A percentile compares a stretch with the other conserved stretches of the same genome.
These are phyloP conservation scores for Flueggea neowawraea DNA, from an alignment of 441 rosid genomes.

Conservation along the genomic window DNA sequence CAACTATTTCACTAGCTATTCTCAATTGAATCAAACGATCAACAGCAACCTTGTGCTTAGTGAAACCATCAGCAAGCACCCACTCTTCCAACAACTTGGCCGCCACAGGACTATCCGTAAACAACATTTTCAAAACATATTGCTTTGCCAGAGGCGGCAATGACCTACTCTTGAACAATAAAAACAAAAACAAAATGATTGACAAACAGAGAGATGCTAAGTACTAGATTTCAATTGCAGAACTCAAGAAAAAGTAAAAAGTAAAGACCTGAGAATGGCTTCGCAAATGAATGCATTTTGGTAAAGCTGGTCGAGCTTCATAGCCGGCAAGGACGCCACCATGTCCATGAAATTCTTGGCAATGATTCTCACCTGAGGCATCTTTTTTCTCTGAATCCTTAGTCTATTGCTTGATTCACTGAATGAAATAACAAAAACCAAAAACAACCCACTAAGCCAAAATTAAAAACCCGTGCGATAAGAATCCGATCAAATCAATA, in stretches of 20 bases:
- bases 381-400: slow-evolving; percentile 16
- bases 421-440: too few species aligned
- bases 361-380: slow-evolving; percentile 88
- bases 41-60: slow-evolving; percentile 80
- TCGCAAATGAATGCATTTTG: slow-evolving; percentile 87
- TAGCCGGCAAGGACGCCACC: slow-evolving; percentile 88
- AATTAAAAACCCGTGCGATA: too few species aligned
- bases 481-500: too few species aligned
- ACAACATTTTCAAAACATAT: slow-evolving; percentile 74
- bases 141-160: slow-evolving; percentile 92
- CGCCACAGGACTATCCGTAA: slow-evolving; percentile 49
- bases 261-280: slow-evolving; percentile 79
- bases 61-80: slow-evolving; percentile 68
- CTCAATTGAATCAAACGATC: slow-evolving; percentile 82
- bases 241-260: background rate
- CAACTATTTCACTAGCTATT: slow-evolving; percentile 47
- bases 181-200: background rate
- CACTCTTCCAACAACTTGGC: slow-evolving; percentile 67
- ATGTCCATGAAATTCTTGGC: slow-evolving; percentile 97
- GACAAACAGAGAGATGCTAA: background rate
- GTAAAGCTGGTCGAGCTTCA: slow-evolving; percentile 82
- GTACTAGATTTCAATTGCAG: background rate
- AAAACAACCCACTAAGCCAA: too few species aligned
- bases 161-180: slow-evolving; percentile 50
- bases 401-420: too few species aligned